Conservation (phyloP, 2,329 filamentous ascomycete species). For the Escovopsis sp. region DNA sequence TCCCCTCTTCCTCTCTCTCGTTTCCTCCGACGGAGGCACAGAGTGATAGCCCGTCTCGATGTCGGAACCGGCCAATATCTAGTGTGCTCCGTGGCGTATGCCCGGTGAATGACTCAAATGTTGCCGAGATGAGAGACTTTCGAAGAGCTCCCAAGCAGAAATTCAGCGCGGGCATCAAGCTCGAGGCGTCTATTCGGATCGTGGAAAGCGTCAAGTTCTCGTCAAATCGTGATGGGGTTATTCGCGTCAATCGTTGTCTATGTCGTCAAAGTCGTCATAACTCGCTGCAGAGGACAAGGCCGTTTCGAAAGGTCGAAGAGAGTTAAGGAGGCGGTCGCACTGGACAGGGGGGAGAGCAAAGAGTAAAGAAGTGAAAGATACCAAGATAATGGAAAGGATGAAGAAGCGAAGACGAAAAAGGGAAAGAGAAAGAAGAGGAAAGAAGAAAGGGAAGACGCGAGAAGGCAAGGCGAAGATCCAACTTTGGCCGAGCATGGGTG, state of each 20-base stretch:
- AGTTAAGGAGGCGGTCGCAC: no score
- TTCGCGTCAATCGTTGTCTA: no score
- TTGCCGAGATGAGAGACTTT: constrained; percentile 10
- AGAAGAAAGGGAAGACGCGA: constrained; percentile 15
- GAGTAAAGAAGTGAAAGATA: no score
- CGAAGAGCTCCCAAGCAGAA: constrained; percentile 15
- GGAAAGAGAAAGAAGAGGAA: constrained; percentile 13
- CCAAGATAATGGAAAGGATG: no score
- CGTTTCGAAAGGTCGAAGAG: no score
- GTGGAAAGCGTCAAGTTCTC: no score
- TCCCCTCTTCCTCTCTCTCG: no score
- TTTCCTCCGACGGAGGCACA: constrained; percentile 17
- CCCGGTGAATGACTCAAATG: constrained; percentile 13
- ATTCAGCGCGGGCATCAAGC: constrained; percentile 19
- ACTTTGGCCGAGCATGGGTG: no score
- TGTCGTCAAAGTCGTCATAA: constrained; percentile 29
- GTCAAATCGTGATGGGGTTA: constrained; percentile 19
- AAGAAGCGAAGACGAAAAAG: no score
- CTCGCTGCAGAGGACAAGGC: no score
- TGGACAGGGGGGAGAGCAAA: no score
- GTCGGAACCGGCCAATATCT: constrained; percentile 16
- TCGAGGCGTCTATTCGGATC: constrained; percentile 13
- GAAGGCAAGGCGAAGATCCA: no score
- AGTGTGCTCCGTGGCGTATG: constrained; percentile 3
- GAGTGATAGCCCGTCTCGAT: constrained; percentile 6